Base-by-base conservation (phyloP, 2,329 filamentous ascomycete species). In the Ophiostoma piceae region DNA sequence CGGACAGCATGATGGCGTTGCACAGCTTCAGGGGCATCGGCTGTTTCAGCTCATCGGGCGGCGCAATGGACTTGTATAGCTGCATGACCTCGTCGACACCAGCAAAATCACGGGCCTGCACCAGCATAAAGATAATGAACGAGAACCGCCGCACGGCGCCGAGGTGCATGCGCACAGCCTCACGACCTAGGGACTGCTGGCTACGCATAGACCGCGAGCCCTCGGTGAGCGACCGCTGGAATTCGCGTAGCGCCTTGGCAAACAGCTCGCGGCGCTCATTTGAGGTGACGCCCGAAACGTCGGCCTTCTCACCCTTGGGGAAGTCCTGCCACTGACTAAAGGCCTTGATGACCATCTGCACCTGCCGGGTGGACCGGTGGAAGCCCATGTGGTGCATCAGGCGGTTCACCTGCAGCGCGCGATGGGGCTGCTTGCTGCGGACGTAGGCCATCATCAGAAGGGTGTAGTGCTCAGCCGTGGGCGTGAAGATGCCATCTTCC, bases 1-100 rank as follows among this genome's bases (percentile, higher is more conserved):
- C 85, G 0, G 87, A 83, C 29, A 84, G 80, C 90, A 97, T 94
- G 71, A 94, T 78, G 9, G 88, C 84, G 67, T 83, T 82, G 29
- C 91, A 79, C 69, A 94, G 73, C 62, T 80, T 77, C 2, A 87
- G 78, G 0, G 88, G 85, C 19, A 85, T 79, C 0, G 77, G 72
- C 11, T 79, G 76, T 16, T 76, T 70, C 64, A 72, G 71, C 62
- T 69, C 71, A 22, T 69, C 69, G 2, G 78, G 79, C 37, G 66
- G 66, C 1, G 83, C 79, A 26, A 81, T 74, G 65, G 78, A 77
- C 39, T 79, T 78, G 74, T 87, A 86, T 19, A 82, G 78, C 3
- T 82, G 77, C 43, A 84, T 80, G 70, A 83, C 80, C 66, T 82
- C 78, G 41, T 81, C 77, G 62, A 81, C 76, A 77, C 80, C 75